A percentile compares a stretch with the other conserved stretches of the same genome.
Conservation (phyloP, 2,329 filamentous ascomycete species). For the Fusarium sp. region DNA sequence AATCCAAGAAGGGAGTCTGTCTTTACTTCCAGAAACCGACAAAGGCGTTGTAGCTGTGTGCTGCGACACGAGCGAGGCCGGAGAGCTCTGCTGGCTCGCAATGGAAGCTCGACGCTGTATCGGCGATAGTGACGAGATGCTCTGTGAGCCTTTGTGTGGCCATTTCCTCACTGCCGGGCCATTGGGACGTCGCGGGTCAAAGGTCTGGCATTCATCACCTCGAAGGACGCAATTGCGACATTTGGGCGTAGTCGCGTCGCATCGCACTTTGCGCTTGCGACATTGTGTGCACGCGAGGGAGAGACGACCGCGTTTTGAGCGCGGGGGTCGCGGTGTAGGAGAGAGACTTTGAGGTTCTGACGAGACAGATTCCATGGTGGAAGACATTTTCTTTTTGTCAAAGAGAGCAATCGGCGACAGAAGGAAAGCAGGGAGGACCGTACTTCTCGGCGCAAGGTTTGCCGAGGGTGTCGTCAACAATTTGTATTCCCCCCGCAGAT, state of each 20-base stretch:
- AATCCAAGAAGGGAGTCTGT: slow-evolving; percentile 37
- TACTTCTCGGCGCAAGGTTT: slow-evolving; percentile 8
- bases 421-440: neutral
- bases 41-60: slow-evolving; percentile 15
- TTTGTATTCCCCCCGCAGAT: slow-evolving; percentile 35
- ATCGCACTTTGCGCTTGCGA: slow-evolving; percentile 43
- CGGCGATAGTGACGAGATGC: slow-evolving; percentile 1
- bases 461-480: slow-evolving; percentile 33
- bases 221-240: slow-evolving; percentile 43
- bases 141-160: slow-evolving; percentile 31
- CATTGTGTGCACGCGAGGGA: slow-evolving; percentile 39
- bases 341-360: slow-evolving; percentile 16
- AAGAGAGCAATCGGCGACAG: neutral
- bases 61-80: slow-evolving; percentile 32
- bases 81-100: slow-evolving; percentile 38
- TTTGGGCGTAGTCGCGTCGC: slow-evolving; percentile 42
- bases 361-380: slow-evolving; percentile 6
- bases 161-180: slow-evolving; percentile 41
- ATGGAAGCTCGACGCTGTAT: slow-evolving; percentile 27
- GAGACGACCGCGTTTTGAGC: slow-evolving; percentile 31
- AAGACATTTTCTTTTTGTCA: neutral
- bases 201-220: slow-evolving; percentile 39
- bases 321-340: slow-evolving; percentile 20
- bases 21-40: slow-evolving; percentile 9
- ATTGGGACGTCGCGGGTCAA: slow-evolving; percentile 38